Evolutionary conservation across 306 rosid species (phyloP).

Genomic region (Pachyrhizus erosus): DNA sequence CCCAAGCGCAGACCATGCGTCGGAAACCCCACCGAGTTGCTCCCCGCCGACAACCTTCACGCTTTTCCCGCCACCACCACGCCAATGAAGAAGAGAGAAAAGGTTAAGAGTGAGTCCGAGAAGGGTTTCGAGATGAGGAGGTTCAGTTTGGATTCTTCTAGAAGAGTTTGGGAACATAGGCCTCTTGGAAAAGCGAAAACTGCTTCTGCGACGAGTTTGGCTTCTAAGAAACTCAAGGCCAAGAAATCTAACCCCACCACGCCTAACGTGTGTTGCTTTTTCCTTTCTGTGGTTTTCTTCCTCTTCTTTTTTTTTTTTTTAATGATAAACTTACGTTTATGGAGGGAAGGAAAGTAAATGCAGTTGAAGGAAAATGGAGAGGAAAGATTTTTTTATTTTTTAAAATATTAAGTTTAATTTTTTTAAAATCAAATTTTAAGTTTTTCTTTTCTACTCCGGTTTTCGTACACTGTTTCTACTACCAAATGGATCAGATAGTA

Average conservation of each 20-base stretch:
- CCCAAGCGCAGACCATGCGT: constrained; percentile 63
- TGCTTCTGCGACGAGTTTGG: too few species aligned
- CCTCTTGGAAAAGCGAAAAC: background rate
- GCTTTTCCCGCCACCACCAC: background rate
- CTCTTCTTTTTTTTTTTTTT: background rate
- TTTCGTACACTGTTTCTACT: background rate
- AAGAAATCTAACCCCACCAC: too few species aligned
- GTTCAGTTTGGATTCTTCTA: too few species aligned
- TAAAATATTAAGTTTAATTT: too few species aligned
- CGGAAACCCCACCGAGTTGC: constrained; percentile 68
- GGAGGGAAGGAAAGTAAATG: background rate
- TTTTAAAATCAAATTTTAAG: background rate
- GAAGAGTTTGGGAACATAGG: too few species aligned
- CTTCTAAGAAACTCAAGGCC: too few species aligned
- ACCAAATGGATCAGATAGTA: background rate
- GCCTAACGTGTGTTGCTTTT: too few species aligned
- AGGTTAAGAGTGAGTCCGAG: too few species aligned
- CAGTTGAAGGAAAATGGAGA: background rate
- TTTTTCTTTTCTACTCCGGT: background rate
- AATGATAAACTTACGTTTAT: background rate
- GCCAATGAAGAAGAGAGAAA: constrained; percentile 2
- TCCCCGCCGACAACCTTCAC: constrained; percentile 44
- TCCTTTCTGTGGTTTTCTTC: background rate
- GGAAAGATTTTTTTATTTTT: too few species aligned
- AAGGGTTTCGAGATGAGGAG: too few species aligned